A percentile compares a stretch with the other conserved stretches of the same genome.
These are phyloP conservation scores for Lentinula sp. DNA, from an alignment of 768 basidiomycete genomes.

Conservation along the genomic window DNA sequence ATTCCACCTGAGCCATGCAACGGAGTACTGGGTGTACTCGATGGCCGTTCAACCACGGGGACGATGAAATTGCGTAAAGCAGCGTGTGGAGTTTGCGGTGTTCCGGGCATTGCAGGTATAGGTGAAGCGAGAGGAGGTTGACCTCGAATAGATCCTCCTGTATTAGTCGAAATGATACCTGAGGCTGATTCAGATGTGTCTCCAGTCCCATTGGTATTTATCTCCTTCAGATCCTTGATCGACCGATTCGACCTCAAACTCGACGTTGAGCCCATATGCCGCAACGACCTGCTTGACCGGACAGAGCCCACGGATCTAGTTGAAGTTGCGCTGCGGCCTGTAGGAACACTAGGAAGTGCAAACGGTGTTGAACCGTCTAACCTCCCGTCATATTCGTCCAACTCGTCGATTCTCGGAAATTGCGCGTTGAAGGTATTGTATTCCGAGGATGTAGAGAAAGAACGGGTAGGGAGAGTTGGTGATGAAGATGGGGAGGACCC, in stretches of 20 bases:
- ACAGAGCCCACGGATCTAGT: slow-evolving; percentile 12
- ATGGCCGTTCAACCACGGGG: slow-evolving; percentile 46
- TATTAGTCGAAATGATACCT: neutral
- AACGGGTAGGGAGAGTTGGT: slow-evolving; percentile 20
- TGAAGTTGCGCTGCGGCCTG: slow-evolving; percentile 25
- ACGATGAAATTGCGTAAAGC: slow-evolving; percentile 26
- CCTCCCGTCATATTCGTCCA: slow-evolving; percentile 39
- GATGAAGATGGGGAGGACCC: slow-evolving; percentile 64
- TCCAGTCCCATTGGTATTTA: neutral
- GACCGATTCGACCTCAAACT: neutral
- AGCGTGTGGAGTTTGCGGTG: slow-evolving; percentile 7
- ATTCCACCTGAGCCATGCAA: slow-evolving; percentile 31
- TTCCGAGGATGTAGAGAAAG: slow-evolving; percentile 28
- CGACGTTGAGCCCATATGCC: neutral
- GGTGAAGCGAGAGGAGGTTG: neutral
- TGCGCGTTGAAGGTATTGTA: slow-evolving; percentile 45
- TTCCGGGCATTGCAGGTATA: slow-evolving; percentile 3
- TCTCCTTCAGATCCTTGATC: neutral
- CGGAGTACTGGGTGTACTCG: slow-evolving; percentile 65
- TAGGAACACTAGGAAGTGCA: slow-evolving; percentile 44
- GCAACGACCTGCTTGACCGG: neutral
- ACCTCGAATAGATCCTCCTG: neutral
- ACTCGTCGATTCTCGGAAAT: slow-evolving; percentile 77
- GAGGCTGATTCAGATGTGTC: neutral
- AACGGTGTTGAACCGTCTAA: slow-evolving; percentile 20